A percentile compares a stretch with the other conserved stretches of the same genome.
phyloP scores from a whole-genome alignment of 352 stramenopile species.

The Pythium guiyangense region DNA sequence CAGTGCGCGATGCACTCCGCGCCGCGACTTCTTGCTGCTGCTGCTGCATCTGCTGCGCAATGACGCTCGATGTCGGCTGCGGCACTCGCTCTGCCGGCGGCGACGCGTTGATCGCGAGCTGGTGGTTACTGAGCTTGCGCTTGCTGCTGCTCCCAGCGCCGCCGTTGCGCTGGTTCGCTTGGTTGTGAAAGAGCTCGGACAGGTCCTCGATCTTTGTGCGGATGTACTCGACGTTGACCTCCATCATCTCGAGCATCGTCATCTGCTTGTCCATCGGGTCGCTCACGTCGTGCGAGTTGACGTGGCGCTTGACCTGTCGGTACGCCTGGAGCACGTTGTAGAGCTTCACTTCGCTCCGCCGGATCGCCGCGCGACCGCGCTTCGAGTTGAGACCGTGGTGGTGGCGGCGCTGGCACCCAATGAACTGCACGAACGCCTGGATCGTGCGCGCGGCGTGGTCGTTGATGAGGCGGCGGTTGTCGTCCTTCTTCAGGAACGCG shows the following conservation, averaged over 20 bases:
- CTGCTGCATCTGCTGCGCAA: conserved; percentile 6
- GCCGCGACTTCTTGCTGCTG: conserved; percentile 6
- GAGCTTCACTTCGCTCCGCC: conserved; percentile 47
- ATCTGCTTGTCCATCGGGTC: conserved; percentile 81
- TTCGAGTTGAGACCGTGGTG: conserved; percentile 14
- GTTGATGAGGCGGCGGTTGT: conserved; percentile 53
- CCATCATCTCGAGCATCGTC: conserved; percentile 85
- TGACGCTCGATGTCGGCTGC: background rate
- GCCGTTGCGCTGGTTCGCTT: conserved; percentile 13
- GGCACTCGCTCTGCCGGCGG: background rate
- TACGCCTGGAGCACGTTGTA: conserved; percentile 55
- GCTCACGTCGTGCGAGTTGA: conserved; percentile 63
- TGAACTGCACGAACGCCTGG: conserved; percentile 58
- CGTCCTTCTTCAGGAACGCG: conserved; percentile 71
- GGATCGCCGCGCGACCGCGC: conserved; percentile 3
- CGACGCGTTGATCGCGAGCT: conserved; percentile 2
- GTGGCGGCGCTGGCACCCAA: conserved; percentile 33
- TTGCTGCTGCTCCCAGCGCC: conserved; percentile 8
- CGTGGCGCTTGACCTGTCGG: conserved; percentile 46
- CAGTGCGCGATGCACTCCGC: background rate
- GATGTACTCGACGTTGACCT: conserved; percentile 82
- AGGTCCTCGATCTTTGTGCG: conserved; percentile 76
- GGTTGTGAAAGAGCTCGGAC: conserved; percentile 37
- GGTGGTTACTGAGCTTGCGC: conserved; percentile 14
- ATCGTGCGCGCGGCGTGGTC: conserved; percentile 56